A percentile compares a stretch with the other conserved stretches of the same genome.
Conservation (phyloP, 768 basidiomycete species). For the Lepiota venenata region DNA sequence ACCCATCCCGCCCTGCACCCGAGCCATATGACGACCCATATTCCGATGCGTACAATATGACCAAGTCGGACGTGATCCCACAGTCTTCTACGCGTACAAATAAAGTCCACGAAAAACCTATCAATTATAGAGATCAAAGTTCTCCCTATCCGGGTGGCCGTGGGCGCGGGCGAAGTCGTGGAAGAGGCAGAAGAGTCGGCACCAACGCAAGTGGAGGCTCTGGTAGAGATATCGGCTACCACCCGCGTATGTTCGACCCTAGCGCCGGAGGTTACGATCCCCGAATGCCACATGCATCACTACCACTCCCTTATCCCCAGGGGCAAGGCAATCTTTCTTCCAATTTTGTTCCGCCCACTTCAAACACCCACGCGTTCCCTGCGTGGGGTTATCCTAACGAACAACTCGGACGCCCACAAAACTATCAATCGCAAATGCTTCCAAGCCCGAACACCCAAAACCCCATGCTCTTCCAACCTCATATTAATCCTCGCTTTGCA, state of each 20-base stretch:
- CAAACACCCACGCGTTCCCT: neutral
- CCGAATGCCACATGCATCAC: conserved; percentile 2
- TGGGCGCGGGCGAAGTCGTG: conserved; percentile 32
- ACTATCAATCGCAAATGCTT: conserved; percentile 6
- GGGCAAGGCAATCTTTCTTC: neutral
- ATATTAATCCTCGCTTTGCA: conserved; percentile 82
- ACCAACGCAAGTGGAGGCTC: neutral
- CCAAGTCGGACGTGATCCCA: conserved; percentile 16
- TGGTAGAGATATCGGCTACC: neutral
- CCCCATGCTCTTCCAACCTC: conserved; percentile 57
- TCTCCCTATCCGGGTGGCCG: neutral
- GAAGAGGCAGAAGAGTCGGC: conserved; percentile 25
- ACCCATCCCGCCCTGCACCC: conserved; percentile 61
- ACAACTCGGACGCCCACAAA: neutral
- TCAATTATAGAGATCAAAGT: neutral
- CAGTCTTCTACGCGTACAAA: neutral
- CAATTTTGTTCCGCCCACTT: neutral
- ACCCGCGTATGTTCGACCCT: neutral
- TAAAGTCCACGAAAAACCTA: neutral
- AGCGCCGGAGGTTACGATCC: conserved; percentile 9
- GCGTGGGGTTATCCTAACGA: conserved; percentile 4
- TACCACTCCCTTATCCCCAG: neutral
- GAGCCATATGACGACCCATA: conserved; percentile 82
- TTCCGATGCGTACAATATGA: conserved; percentile 40
- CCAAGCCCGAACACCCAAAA: neutral